These are phyloP conservation scores for Moricandia moricandioides DNA, from an alignment of 345 rosid species.

Conservation along the genomic window DNA sequence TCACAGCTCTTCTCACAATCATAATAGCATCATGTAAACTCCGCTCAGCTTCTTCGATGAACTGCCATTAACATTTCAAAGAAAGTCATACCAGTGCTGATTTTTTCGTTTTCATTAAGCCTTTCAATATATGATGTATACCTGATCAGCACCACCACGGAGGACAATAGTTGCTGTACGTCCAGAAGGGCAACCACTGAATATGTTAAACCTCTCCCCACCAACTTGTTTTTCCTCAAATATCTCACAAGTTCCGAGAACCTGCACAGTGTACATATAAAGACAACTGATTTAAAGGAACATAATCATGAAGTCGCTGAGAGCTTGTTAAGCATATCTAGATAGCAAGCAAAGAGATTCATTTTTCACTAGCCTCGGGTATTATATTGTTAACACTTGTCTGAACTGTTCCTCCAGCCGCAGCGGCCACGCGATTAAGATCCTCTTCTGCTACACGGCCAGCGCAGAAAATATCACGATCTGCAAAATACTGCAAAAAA, in stretches of 20 bases:
- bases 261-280: slow-evolving; percentile 45
- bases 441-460: slow-evolving; percentile 99
- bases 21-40: slow-evolving; percentile 99
- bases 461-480: slow-evolving; percentile 98
- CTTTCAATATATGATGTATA: slow-evolving; percentile 30
- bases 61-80: slow-evolving; percentile 46
- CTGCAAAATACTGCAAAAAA: slow-evolving; percentile 81
- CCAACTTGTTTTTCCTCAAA: slow-evolving; percentile 99
- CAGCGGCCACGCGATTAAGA: slow-evolving; percentile 91
- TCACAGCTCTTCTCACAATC: slow-evolving; percentile 96
- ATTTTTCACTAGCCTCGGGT: slow-evolving; percentile 55
- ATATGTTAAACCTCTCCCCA: slow-evolving; percentile 94
- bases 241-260: slow-evolving; percentile 92
- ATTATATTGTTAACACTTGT: slow-evolving; percentile 92
- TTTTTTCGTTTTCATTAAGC: not conserved
- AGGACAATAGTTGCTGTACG: slow-evolving; percentile 94
- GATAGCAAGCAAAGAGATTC: slow-evolving; percentile 7
- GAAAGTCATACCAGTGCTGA: slow-evolving; percentile 4
- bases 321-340: slow-evolving; percentile 8
- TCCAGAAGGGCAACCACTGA: slow-evolving; percentile 97
- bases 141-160: slow-evolving; percentile 99
- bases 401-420: slow-evolving; percentile 93
- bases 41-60: slow-evolving; percentile 99
- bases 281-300: not conserved
- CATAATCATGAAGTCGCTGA: slow-evolving; percentile 4